These are phyloP conservation scores for Stellera chamaejasme DNA, from an alignment of 345 rosid species.

Conservation along the genomic window DNA sequence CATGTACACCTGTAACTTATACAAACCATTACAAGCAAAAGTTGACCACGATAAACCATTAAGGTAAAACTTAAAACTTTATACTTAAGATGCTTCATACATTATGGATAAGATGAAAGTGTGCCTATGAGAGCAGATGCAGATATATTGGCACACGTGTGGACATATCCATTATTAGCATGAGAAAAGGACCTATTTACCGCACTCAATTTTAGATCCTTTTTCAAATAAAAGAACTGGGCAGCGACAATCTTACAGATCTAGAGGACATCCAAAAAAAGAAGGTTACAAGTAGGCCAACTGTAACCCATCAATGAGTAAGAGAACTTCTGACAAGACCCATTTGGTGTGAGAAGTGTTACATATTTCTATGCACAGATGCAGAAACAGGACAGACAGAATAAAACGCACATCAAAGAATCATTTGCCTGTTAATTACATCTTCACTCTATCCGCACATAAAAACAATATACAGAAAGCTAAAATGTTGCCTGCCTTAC, in stretches of 20 bases:
- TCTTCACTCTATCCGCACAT: slow-evolving; percentile 12
- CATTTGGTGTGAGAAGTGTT: no score
- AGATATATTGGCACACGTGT: neutral
- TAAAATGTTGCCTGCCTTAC: slow-evolving; percentile 33
- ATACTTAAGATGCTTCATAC: neutral
- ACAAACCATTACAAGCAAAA: slow-evolving; percentile 1
- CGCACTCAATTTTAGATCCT: no score
- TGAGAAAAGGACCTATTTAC: neutral
- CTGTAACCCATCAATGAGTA: no score
- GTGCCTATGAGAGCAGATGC: neutral
- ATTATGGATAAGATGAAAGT: slow-evolving; percentile 1
- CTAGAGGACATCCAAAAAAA: no score
- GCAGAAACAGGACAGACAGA: no score
- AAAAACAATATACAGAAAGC: slow-evolving; percentile 22
- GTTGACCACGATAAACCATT: slow-evolving; percentile 6
- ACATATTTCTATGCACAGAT: no score
- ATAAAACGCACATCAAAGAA: no score
- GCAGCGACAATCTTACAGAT: no score
- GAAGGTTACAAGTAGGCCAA: no score
- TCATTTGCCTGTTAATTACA: neutral
- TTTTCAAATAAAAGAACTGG: no score
- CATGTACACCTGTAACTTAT: slow-evolving; percentile 15
- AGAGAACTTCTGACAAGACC: no score
- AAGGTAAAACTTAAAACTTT: neutral
- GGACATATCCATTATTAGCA: neutral